Conservation (phyloP, 1,284 basidiomycete genomes). For the Testicularia cyperi region DNA sequence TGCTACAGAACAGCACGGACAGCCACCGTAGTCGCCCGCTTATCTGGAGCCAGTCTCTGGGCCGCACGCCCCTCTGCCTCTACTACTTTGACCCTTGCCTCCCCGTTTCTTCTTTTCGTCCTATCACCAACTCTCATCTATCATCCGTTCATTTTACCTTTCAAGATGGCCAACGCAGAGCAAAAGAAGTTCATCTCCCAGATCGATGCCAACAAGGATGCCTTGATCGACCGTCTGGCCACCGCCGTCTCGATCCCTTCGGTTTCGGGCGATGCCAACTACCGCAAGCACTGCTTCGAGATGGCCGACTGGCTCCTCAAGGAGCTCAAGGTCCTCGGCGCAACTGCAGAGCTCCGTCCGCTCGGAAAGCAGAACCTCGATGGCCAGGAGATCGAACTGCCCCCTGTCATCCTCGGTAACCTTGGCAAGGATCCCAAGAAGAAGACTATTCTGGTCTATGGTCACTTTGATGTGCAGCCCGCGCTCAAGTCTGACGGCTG, state of each 20-base stretch:
- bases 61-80: no score
- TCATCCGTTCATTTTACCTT: no score
- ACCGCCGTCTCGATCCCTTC: constrained; percentile 57
- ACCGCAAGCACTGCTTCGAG: constrained; percentile 54
- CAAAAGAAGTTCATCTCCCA: constrained; percentile 51
- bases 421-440: constrained; percentile 76
- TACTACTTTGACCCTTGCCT: no score
- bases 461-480: constrained; percentile 65
- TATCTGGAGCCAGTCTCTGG: no score
- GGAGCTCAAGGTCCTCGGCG: constrained; percentile 52
- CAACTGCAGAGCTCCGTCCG: constrained; percentile 46
- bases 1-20: no score
- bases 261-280: constrained; percentile 56
- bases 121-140: no score
- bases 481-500: constrained; percentile 74
- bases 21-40: no score
- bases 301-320: constrained; percentile 58
- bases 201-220: constrained; percentile 55
- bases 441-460: constrained; percentile 86
- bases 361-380: constrained; percentile 78
- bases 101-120: no score
- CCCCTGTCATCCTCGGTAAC: constrained; percentile 79
- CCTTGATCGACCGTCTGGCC: constrained; percentile 49
- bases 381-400: constrained; percentile 74
- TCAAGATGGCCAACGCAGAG: constrained; percentile 33